Conservation (phyloP, 1,284 basidiomycete species). For the Pseudozyma sp. region DNA sequence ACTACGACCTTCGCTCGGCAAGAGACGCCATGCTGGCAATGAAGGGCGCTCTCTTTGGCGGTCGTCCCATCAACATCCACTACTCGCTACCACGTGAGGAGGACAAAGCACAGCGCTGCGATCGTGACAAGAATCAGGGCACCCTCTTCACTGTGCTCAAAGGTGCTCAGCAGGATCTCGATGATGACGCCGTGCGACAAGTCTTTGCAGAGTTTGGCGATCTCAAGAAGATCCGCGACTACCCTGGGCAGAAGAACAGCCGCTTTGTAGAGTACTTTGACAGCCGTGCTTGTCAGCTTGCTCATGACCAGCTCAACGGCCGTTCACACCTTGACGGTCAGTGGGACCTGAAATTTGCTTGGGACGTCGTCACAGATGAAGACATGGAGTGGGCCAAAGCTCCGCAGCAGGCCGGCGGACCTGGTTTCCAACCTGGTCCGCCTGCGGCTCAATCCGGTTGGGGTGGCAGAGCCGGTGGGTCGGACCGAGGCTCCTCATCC, state of each 20-base stretch:
- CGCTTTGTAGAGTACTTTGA: constrained; percentile 51
- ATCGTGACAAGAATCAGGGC: constrained; percentile 91
- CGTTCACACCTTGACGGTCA: constrained; percentile 84
- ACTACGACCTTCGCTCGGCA: constrained; percentile 89
- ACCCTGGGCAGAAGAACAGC: constrained; percentile 51
- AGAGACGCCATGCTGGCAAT: constrained; percentile 87
- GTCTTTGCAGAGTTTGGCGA: constrained; percentile 90
- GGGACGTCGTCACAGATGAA: constrained; percentile 74
- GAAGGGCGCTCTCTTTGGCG: constrained; percentile 43
- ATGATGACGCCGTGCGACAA: constrained; percentile 83
- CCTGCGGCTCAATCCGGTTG: constrained; percentile 26
- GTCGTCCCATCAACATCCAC: constrained; percentile 89
- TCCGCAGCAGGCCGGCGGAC: constrained; percentile 15
- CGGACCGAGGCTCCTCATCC: constrained; percentile 21
- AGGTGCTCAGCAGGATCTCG: constrained; percentile 77
- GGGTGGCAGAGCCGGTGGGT: constrained; percentile 15
- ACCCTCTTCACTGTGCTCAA: constrained; percentile 82
- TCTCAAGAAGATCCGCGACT: constrained; percentile 78
- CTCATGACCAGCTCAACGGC: constrained; percentile 82
- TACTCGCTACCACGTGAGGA: constrained; percentile 89
- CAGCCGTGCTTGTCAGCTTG: constrained; percentile 76
- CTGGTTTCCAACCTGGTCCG: constrained; percentile 64
- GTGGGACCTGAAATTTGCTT: constrained; percentile 88
- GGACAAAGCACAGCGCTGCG: constrained; percentile 79
- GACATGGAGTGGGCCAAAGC: constrained; percentile 48